These are phyloP conservation scores for Phialocephala subalpina DNA, from an alignment of 2,329 filamentous ascomycete genomes.

Conservation along the genomic window DNA sequence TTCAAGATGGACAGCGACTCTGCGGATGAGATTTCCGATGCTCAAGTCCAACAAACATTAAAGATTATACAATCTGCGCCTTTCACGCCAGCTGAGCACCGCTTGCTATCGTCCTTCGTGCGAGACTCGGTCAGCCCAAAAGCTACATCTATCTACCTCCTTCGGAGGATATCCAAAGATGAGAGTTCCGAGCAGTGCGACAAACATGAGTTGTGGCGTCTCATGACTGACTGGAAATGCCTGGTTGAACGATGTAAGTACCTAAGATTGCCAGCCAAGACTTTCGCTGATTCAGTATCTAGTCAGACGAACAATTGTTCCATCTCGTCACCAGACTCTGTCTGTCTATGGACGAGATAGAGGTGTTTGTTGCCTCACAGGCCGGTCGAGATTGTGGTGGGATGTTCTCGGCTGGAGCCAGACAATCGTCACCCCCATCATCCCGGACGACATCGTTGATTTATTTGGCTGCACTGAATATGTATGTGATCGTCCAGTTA, in stretches of 20 bases:
- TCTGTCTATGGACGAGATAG: neutral
- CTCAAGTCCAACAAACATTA: neutral
- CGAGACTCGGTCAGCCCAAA: neutral
- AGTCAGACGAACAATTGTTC: neutral
- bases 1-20: neutral
- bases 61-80: neutral
- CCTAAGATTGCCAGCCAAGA: neutral
- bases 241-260: neutral
- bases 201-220: neutral
- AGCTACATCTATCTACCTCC: neutral
- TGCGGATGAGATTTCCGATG: neutral
- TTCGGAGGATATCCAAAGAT: neutral
- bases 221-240: neutral
- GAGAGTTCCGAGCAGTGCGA: neutral
- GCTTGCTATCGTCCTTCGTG: neutral
- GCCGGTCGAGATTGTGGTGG: slow-evolving; percentile 3
- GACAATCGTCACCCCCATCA: neutral
- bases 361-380: slow-evolving; percentile 7
- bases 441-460: neutral
- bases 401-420: slow-evolving; percentile 4
- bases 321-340: too few species aligned
- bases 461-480: neutral
- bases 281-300: neutral
- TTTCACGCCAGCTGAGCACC: neutral
- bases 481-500: neutral